phyloP scores from a whole-genome alignment of 306 rosid genomes.

The Vigna mungo region DNA sequence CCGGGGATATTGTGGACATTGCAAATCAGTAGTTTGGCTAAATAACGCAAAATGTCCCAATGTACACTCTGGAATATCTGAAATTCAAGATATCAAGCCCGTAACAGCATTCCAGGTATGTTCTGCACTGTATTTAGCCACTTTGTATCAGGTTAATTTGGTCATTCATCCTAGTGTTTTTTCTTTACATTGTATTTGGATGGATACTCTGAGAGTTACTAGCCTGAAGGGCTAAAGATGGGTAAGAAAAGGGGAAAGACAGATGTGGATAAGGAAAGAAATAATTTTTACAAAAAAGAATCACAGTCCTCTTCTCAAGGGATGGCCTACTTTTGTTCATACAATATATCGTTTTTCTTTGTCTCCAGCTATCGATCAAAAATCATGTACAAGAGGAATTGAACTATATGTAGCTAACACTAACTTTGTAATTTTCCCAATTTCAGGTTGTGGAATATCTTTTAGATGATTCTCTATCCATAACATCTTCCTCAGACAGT shows the following conservation, averaged over 20 bases:
- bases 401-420: constrained; percentile 3
- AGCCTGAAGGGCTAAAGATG: not conserved
- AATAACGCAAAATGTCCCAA: constrained; percentile 68
- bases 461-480: constrained; percentile 51
- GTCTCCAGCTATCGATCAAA: not conserved
- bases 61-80: constrained; percentile 47
- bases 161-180: not conserved
- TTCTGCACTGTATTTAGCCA: constrained; percentile 19
- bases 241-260: not conserved
- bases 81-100: constrained; percentile 60
- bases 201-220: not conserved
- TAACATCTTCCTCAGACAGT: constrained; percentile 71
- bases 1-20: constrained; percentile 79
- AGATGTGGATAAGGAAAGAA: not conserved
- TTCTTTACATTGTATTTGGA: not conserved
- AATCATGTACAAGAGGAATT: not conserved
- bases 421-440: constrained; percentile 6
- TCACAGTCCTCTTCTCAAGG: not conserved
- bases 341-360: not conserved
- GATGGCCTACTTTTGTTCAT: not conserved
- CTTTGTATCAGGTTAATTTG: not conserved
- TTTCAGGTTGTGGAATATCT: constrained; percentile 76
- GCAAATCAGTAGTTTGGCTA: constrained; percentile 75
- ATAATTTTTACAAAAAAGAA: not conserved
- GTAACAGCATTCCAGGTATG: constrained; percentile 67